These are phyloP conservation scores for Stemphylium lycopersici DNA, from an alignment of 2,329 filamentous ascomycete genomes.

Conservation along the genomic window DNA sequence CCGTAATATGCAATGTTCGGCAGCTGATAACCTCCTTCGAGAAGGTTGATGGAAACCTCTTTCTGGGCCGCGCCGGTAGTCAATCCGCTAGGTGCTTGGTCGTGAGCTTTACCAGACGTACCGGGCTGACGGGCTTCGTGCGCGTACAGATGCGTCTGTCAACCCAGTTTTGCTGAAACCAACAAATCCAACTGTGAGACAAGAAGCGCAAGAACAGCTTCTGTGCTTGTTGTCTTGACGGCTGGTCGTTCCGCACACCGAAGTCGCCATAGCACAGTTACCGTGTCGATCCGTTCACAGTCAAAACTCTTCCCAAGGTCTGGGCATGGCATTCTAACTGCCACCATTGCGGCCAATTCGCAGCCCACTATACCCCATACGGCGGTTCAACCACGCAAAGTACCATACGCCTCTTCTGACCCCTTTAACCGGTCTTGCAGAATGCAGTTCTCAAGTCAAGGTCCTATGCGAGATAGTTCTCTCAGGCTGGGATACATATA, in stretches of 20 bases:
- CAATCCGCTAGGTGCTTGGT: constrained; percentile 7
- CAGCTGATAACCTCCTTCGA: constrained; percentile 16
- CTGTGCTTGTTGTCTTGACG: constrained; percentile 11
- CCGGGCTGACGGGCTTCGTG: constrained; percentile 10
- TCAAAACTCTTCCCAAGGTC: constrained; percentile 8
- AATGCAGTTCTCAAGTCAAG: constrained; percentile 29
- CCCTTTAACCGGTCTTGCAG: constrained; percentile 42
- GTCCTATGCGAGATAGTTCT: constrained; percentile 18
- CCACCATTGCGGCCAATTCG: constrained; percentile 16
- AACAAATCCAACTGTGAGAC: constrained; percentile 2
- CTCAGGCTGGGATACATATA: constrained; percentile 28
- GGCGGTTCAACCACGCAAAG: constrained; percentile 25
- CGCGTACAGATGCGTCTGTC: constrained; percentile 1
- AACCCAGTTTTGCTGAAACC: not conserved
- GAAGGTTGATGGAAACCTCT: constrained; percentile 14
- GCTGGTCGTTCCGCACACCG: constrained; percentile 16
- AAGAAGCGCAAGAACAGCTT: constrained; percentile 2
- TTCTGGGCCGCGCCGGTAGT: not conserved
- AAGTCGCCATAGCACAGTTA: not conserved
- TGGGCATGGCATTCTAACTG: constrained; percentile 16
- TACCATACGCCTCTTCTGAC: constrained; percentile 22
- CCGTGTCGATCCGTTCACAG: constrained; percentile 11
- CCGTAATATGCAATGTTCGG: constrained; percentile 14
- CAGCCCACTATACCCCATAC: constrained; percentile 31
- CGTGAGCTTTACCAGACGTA: constrained; percentile 5